Conservation (phyloP, 306 rosid species). For the Aeschynomene evenia region DNA sequence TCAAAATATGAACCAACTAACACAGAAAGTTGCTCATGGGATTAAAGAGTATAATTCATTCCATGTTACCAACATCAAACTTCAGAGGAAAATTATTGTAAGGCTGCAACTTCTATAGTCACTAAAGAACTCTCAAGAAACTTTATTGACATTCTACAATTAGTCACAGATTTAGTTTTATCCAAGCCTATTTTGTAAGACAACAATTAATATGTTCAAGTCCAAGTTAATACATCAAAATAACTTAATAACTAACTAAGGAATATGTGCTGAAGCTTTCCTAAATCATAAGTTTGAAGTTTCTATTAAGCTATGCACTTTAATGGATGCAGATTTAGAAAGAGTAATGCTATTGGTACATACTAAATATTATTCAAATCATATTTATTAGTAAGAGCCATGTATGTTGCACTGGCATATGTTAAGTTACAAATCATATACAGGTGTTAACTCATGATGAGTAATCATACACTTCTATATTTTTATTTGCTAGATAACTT, state of each 20-base stretch:
- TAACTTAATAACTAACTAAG: background rate
- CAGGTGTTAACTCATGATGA: too few species aligned
- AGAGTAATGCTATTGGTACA: too few species aligned
- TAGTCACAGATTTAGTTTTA: background rate
- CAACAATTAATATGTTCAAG: background rate
- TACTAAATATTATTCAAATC: too few species aligned
- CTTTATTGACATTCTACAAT: background rate
- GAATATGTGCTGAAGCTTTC: conserved; percentile 1
- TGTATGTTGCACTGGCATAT: background rate
- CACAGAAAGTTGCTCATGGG: background rate
- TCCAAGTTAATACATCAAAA: background rate
- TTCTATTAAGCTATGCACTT: background rate
- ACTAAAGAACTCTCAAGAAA: background rate
- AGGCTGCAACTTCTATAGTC: background rate
- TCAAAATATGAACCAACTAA: conserved; percentile 4
- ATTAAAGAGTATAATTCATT: background rate
- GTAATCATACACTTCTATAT: too few species aligned
- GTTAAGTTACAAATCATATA: background rate
- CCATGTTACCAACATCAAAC: background rate
- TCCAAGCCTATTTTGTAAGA: background rate
- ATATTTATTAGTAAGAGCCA: too few species aligned
- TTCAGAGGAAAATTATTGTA: background rate
- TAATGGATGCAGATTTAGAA: background rate
- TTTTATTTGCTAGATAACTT: background rate
- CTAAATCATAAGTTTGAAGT: background rate